A percentile compares a stretch with the other conserved stretches of the same genome.
Evolutionary conservation across 257 asterid genomes (phyloP).

Genomic region (Forsythia suspensa): DNA sequence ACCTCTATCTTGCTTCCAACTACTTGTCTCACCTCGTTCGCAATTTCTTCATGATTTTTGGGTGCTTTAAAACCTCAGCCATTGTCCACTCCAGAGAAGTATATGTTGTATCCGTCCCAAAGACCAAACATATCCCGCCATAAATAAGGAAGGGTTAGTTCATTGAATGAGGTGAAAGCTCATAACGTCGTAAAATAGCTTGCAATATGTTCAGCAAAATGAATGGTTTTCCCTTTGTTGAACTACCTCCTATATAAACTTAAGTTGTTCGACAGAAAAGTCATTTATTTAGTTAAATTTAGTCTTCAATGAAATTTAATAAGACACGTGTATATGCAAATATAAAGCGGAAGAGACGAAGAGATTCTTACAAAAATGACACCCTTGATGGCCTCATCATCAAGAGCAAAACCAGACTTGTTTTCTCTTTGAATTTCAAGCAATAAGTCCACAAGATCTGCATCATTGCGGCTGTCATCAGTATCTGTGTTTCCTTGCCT

Average conservation of each 20-base stretch:
- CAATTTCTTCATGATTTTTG: not conserved
- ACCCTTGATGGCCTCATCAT: not conserved
- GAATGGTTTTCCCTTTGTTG: too few relatives aligned
- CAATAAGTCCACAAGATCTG: slow-evolving; percentile 5
- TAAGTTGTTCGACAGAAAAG: too few relatives aligned
- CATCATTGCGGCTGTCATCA: too few relatives aligned
- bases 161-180: too few relatives aligned
- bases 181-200: too few relatives aligned
- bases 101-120: slow-evolving; percentile 12
- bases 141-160: too few relatives aligned
- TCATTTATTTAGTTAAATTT: too few relatives aligned
- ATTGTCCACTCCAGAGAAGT: slow-evolving; percentile 1
- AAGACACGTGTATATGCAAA: too few relatives aligned
- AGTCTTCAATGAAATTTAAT: too few relatives aligned
- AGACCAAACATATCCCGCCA: not conserved
- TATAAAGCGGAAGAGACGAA: too few relatives aligned
- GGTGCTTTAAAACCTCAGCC: slow-evolving; percentile 1
- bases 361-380: not conserved
- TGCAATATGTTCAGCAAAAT: too few relatives aligned
- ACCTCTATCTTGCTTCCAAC: not conserved
- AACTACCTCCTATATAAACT: too few relatives aligned
- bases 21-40: not conserved
- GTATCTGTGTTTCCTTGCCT: not conserved
- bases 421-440: not conserved
- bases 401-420: not conserved